Evolutionary conservation across 2,329 filamentous ascomycete genomes (phyloP).

Genomic region (Xylariaceae sp.): DNA sequence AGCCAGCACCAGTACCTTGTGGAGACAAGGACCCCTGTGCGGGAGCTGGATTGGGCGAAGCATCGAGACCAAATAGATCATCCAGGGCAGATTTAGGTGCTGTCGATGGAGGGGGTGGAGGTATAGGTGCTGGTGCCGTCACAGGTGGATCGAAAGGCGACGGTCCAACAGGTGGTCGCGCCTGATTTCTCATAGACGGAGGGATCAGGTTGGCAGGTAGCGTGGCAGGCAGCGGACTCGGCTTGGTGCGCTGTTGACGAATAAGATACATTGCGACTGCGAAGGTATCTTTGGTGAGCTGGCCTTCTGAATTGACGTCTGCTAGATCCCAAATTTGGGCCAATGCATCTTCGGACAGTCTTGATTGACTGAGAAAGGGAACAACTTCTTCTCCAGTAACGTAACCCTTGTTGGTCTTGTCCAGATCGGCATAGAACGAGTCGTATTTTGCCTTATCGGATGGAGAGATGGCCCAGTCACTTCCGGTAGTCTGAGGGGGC

Average conservation of each 20-base stretch:
- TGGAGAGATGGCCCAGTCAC: constrained; percentile 79
- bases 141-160: constrained; percentile 49
- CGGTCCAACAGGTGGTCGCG: constrained; percentile 43
- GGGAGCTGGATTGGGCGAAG: constrained; percentile 53
- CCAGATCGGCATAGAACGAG: constrained; percentile 76
- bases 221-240: constrained; percentile 67
- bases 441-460: constrained; percentile 87
- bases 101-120: constrained; percentile 32
- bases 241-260: constrained; percentile 76
- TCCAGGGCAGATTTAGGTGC: constrained; percentile 78
- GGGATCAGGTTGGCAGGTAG: constrained; percentile 80
- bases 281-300: constrained; percentile 84
- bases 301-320: constrained; percentile 87
- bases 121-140: constrained; percentile 19
- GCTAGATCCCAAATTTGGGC: constrained; percentile 97
- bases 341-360: constrained; percentile 79
- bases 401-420: constrained; percentile 73
- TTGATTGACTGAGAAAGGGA: constrained; percentile 87
- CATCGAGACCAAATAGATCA: constrained; percentile 89
- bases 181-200: constrained; percentile 72
- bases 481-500: constrained; percentile 34
- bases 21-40: constrained; percentile 64
- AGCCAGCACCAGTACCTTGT: constrained; percentile 56
- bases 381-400: constrained; percentile 95
- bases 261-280: constrained; percentile 98